phyloP scores from a whole-genome alignment of 177 flowering plant genomes.

The Vitis hybrid region DNA sequence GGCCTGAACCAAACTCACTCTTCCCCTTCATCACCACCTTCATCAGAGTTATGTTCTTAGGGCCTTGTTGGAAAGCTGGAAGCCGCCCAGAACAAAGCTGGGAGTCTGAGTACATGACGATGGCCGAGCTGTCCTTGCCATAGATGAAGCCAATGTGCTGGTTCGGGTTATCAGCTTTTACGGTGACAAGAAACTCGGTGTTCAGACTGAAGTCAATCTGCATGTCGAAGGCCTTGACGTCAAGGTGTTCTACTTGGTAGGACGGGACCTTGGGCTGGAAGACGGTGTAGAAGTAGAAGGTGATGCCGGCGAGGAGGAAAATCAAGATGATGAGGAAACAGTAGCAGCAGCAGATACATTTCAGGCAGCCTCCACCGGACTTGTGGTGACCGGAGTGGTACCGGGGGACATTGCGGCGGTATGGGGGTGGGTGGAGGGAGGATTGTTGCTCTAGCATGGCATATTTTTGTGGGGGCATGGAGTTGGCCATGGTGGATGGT shows the following conservation, averaged over 20 bases:
- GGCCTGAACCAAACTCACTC: constrained; percentile 53
- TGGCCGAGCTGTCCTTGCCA: constrained; percentile 31
- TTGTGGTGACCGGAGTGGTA: constrained; percentile 25
- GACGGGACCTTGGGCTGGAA: constrained; percentile 43
- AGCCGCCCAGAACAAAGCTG: constrained; percentile 53
- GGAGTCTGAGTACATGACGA: constrained; percentile 34
- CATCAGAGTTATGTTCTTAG: constrained; percentile 35
- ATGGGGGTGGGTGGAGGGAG: constrained; percentile 48
- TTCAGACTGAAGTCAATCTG: constrained; percentile 41
- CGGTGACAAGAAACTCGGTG: constrained; percentile 38
- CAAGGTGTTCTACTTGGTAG: constrained; percentile 38
- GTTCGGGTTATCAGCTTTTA: constrained; percentile 64
- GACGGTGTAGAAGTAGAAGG: constrained; percentile 16
- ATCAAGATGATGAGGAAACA: constrained; percentile 45
- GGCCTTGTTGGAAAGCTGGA: constrained; percentile 56
- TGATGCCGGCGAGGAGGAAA: constrained; percentile 7
- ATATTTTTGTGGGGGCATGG: constrained; percentile 28
- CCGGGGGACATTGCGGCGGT: constrained; percentile 50
- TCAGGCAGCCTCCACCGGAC: constrained; percentile 23
- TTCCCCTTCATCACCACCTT: constrained; percentile 44
- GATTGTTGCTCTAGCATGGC: constrained; percentile 33
- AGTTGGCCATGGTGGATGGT: constrained; percentile 6
- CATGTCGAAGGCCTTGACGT: constrained; percentile 36
- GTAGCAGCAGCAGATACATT: constrained; percentile 53
- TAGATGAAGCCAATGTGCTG: constrained; percentile 44